phyloP scores from a whole-genome alignment of 2,329 filamentous ascomycete genomes.

The Camillea tinctor region DNA sequence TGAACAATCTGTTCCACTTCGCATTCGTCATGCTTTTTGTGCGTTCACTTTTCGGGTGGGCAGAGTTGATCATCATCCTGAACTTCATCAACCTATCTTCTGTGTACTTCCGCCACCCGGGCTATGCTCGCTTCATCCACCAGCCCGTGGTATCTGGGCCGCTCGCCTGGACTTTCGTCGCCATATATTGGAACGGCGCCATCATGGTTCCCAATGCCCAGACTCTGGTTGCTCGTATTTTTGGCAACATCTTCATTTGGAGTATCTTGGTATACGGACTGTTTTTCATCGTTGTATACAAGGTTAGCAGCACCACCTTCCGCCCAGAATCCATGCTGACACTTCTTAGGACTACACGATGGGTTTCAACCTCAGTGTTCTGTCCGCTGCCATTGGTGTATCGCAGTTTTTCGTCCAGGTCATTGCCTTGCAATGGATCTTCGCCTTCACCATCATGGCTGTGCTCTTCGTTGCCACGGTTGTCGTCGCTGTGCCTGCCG shows the following conservation, averaged over 20 bases:
- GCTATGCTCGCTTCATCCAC: constrained; percentile 73
- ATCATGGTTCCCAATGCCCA: constrained; percentile 71
- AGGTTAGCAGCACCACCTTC: constrained; percentile 46
- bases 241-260: constrained; percentile 89
- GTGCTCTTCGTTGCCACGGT: constrained; percentile 69
- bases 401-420: constrained; percentile 71
- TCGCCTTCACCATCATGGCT: constrained; percentile 80
- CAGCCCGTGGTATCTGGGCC: constrained; percentile 72
- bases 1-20: constrained; percentile 81
- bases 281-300: constrained; percentile 73
- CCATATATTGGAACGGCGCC: constrained; percentile 86
- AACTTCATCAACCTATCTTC: constrained; percentile 80
- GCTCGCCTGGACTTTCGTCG: constrained; percentile 81
- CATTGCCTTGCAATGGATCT: constrained; percentile 88
- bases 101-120: constrained; percentile 78
- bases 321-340: constrained; percentile 12
- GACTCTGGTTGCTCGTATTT: constrained; percentile 67
- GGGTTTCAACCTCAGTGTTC: constrained; percentile 73
- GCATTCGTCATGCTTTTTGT: constrained; percentile 83
- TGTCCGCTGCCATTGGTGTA: constrained; percentile 73
- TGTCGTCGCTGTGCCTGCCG: constrained; percentile 61
- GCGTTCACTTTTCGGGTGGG: constrained; percentile 69
- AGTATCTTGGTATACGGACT: constrained; percentile 72
- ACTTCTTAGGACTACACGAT: constrained; percentile 64
- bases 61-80: constrained; percentile 72